Conservation (phyloP, 345 rosid genomes). For the Firmiana major region DNA sequence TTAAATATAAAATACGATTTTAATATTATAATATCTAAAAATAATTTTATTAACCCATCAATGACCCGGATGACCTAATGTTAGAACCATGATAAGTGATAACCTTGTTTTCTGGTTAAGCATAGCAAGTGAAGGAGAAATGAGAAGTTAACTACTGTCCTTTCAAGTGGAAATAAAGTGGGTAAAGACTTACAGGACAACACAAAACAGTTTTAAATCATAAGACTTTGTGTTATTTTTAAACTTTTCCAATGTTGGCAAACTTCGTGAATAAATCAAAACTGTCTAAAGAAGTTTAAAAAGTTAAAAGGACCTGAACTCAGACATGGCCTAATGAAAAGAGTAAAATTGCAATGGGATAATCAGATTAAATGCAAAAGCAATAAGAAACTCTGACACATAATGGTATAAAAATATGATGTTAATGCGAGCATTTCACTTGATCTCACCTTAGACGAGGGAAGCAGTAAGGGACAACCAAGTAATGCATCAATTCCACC, state of each 20-base stretch:
- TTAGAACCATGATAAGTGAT: background rate
- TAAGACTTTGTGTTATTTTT: background rate
- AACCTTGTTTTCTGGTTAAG: background rate
- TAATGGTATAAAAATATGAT: background rate
- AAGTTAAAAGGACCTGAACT: background rate
- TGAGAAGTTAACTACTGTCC: background rate
- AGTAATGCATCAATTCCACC: conserved; percentile 85
- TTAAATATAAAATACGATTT: background rate
- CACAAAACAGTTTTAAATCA: background rate
- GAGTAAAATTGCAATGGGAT: background rate
- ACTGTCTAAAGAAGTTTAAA: background rate
- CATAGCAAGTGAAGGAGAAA: background rate
- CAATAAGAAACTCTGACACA: background rate
- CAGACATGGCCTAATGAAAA: background rate
- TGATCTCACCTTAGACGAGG: conserved; percentile 58
- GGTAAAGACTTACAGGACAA: background rate
- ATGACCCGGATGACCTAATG: background rate
- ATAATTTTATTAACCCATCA: background rate
- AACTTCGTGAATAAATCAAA: background rate
- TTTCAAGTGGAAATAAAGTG: background rate
- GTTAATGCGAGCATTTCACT: background rate
- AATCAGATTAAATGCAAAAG: background rate
- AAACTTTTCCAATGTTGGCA: background rate
- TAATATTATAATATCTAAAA: background rate
- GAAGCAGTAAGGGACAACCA: conserved; percentile 86